Percentiles rank a stretch among this genome's conserved stretches.
Conservation (phyloP, 495 filamentous ascomycete genomes). For the Aspergillus indologenus region DNA sequence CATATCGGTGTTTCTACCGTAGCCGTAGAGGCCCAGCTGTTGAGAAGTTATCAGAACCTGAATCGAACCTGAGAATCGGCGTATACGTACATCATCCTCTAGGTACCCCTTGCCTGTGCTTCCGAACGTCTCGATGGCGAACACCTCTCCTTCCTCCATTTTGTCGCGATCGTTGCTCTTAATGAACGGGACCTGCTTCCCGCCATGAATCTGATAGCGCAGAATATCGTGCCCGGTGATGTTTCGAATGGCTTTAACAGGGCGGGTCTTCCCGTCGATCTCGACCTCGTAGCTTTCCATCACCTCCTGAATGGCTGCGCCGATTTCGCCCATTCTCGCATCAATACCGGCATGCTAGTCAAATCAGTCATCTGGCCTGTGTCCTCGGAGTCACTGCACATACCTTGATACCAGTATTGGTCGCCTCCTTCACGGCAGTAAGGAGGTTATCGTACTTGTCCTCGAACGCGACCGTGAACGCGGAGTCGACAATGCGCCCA, state of each 20-base stretch:
- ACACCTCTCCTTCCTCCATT: slow-evolving; percentile 66
- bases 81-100: slow-evolving; percentile 39
- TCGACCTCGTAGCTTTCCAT: slow-evolving; percentile 68
- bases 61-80: background rate
- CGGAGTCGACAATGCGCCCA: slow-evolving; percentile 63
- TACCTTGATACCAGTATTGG: slow-evolving; percentile 58
- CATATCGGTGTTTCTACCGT: slow-evolving; percentile 51
- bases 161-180: slow-evolving; percentile 56
- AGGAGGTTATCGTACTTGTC: slow-evolving; percentile 60
- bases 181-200: slow-evolving; percentile 60
- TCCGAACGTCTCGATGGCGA: slow-evolving; percentile 66
- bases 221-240: slow-evolving; percentile 59
- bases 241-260: slow-evolving; percentile 57
- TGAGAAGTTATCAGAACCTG: background rate
- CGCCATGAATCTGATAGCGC: slow-evolving; percentile 58
- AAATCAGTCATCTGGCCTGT: slow-evolving; percentile 6
- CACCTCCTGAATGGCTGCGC: slow-evolving; percentile 61
- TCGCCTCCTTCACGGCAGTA: slow-evolving; percentile 59
- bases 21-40: slow-evolving; percentile 41
- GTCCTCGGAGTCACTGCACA: background rate
- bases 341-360: slow-evolving; percentile 58
- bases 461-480: slow-evolving; percentile 62
- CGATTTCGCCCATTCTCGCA: slow-evolving; percentile 58
- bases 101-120: slow-evolving; percentile 53
- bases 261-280: slow-evolving; percentile 52